Conservation (phyloP, 2,329 filamentous ascomycete species). For the Trichoderma polysporum region DNA sequence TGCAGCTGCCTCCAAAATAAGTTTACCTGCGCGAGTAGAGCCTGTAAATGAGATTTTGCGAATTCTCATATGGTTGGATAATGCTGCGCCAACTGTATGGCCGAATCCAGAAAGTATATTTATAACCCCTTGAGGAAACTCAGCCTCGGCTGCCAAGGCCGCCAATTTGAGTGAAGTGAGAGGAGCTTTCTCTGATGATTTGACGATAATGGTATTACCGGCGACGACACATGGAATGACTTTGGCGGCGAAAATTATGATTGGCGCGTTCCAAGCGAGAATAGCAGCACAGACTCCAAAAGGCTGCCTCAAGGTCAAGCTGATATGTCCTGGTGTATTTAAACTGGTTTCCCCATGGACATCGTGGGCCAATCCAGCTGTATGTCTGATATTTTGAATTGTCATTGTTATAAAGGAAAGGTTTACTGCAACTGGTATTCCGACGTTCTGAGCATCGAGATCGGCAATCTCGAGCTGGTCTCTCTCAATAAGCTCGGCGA, state of each 20-base stretch:
- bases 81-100: conserved; percentile 61
- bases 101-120: conserved; percentile 71
- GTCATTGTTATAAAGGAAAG: neutral
- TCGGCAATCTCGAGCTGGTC: conserved; percentile 13
- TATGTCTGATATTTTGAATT: conserved; percentile 54
- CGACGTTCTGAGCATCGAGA: conserved; percentile 23
- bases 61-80: conserved; percentile 62
- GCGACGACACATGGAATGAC: conserved; percentile 65
- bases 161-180: conserved; percentile 62
- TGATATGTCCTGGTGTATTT: conserved; percentile 56
- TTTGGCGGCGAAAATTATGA: conserved; percentile 42
- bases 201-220: conserved; percentile 61
- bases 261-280: conserved; percentile 51
- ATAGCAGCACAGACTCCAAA: conserved; percentile 69
- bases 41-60: conserved; percentile 76
- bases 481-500: conserved; percentile 22
- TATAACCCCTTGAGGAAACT: conserved; percentile 71
- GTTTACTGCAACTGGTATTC: conserved; percentile 10
- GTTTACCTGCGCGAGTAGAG: conserved; percentile 62
- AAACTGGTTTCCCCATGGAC: conserved; percentile 48
- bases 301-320: conserved; percentile 59
- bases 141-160: conserved; percentile 64
- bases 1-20: conserved; percentile 67
- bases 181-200: conserved; percentile 62
- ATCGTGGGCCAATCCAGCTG: conserved; percentile 64